A percentile compares a stretch with the other conserved stretches of the same genome.
Evolutionary conservation across 495 filamentous ascomycete genomes (phyloP).

Genomic region (Penicillium paxilli): DNA sequence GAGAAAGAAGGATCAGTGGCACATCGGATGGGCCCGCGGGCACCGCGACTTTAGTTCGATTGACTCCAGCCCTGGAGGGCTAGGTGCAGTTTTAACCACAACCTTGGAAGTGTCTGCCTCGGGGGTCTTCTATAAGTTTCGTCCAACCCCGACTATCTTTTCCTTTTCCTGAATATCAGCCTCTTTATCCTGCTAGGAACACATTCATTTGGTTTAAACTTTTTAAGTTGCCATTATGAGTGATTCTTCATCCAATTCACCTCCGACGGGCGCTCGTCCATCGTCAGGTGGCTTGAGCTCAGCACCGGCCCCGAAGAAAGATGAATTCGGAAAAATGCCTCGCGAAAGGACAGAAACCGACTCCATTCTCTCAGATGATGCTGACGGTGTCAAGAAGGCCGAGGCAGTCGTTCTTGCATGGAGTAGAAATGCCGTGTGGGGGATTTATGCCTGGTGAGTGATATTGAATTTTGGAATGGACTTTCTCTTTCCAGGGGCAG

Average conservation of each 20-base stretch:
- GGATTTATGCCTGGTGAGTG: slow-evolving; percentile 32
- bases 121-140: background rate
- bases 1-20: no score
- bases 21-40: no score
- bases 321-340: background rate
- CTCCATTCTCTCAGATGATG: background rate
- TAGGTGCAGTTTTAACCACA: no score
- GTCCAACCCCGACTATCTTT: background rate
- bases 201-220: no score
- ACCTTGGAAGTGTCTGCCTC: no score
- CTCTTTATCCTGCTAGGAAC: background rate
- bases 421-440: slow-evolving; percentile 24
- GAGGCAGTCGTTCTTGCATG: slow-evolving; percentile 37
- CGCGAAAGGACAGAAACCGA: background rate
- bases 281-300: background rate
- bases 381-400: slow-evolving; percentile 22
- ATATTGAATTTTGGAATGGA: background rate
- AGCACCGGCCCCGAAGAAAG: background rate
- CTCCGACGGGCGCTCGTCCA: background rate
- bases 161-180: background rate
- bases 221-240: background rate
- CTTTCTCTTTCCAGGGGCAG: background rate
- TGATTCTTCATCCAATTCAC: background rate
- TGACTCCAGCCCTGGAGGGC: no score
- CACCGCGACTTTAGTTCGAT: no score